These are phyloP conservation scores for Nicotiana benthamiana DNA, from an alignment of 257 asterid genomes.

Conservation along the genomic window DNA sequence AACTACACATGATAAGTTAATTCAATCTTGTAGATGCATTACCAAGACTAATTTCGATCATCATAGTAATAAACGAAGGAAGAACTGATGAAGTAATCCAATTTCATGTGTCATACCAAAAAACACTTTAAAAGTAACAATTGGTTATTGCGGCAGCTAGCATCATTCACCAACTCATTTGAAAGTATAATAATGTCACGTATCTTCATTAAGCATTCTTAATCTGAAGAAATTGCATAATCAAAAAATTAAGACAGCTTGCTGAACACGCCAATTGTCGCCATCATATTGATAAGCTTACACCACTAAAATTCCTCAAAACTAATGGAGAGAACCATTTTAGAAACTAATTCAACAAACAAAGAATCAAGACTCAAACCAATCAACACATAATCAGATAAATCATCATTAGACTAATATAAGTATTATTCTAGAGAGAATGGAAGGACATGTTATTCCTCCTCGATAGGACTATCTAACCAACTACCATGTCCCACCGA, in stretches of 20 bases:
- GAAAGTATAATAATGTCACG: neutral
- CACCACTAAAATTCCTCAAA: neutral
- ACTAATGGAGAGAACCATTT: neutral
- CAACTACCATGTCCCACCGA: neutral
- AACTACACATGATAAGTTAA: neutral
- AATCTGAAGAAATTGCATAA: neutral
- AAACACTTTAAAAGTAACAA: neutral
- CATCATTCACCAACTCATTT: neutral
- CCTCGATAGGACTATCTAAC: neutral
- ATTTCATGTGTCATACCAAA: neutral
- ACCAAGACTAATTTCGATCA: neutral
- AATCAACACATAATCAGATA: neutral
- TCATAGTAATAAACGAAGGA: neutral
- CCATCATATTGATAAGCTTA: neutral
- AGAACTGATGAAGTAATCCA: neutral
- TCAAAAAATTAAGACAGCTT: neutral
- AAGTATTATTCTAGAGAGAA: neutral
- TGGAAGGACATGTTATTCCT: neutral
- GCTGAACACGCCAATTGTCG: neutral
- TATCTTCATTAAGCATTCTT: neutral
- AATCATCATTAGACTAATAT: neutral
- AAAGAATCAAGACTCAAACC: neutral
- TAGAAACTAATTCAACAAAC: constrained; percentile 1
- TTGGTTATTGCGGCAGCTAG: neutral
- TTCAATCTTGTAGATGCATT: neutral